Evolutionary conservation across 441 rosid genomes (phyloP).

Genomic region (Rhodomyrtus psidioides): DNA sequence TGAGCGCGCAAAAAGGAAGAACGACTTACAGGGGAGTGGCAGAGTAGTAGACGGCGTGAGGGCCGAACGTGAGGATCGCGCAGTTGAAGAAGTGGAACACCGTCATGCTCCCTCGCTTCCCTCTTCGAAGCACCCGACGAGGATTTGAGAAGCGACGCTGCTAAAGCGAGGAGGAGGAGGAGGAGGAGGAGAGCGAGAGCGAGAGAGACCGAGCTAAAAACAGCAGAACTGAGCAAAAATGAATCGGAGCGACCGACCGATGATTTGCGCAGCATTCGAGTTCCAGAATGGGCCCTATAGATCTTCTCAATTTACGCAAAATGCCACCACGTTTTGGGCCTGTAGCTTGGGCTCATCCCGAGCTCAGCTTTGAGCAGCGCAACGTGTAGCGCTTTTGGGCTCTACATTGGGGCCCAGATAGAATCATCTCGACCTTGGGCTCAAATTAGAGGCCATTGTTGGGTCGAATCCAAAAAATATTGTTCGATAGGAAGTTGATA

Average conservation of each 20-base stretch:
- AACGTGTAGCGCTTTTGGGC: neutral
- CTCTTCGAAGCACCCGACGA: neutral
- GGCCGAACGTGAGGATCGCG: constrained; percentile 93
- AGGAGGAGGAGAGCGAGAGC: neutral
- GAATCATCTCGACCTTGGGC: neutral
- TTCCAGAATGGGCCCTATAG: neutral
- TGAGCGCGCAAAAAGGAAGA: neutral
- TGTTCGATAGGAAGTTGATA: too few species aligned
- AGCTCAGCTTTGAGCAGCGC: neutral
- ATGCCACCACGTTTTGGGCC: neutral
- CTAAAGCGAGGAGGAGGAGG: neutral
- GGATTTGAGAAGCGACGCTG: neutral
- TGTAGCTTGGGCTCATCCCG: neutral
- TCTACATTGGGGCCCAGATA: neutral
- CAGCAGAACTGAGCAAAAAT: neutral
- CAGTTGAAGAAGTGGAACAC: constrained; percentile 96
- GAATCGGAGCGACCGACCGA: neutral
- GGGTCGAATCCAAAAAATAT: neutral
- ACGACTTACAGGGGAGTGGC: constrained; percentile 72
- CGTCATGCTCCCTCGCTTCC: constrained; percentile 42
- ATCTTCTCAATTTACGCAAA: neutral
- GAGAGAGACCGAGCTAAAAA: neutral
- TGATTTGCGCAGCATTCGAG: neutral
- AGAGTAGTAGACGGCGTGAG: constrained; percentile 98
- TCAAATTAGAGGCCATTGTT: neutral